Percentiles rank a stretch among this genome's conserved stretches.
These are phyloP conservation scores for Saturnispora silvae DNA, from an alignment of 805 yeast species.

Conservation along the genomic window DNA sequence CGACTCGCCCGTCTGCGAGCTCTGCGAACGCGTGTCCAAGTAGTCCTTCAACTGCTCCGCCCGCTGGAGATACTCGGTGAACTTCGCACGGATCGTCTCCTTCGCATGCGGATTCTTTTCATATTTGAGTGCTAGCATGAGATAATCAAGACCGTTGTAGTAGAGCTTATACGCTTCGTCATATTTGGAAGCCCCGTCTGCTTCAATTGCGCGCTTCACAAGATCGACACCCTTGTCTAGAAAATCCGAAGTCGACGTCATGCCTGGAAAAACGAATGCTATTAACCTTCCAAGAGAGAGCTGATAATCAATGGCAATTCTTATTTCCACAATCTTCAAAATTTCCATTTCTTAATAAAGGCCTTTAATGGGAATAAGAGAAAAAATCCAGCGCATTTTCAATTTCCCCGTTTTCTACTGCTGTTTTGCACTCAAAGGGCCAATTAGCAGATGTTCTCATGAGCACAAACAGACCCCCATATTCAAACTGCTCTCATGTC, in stretches of 20 bases:
- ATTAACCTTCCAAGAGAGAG: too few relatives aligned
- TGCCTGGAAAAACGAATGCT: background rate
- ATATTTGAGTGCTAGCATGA: slow-evolving; percentile 90
- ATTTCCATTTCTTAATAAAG: too few relatives aligned
- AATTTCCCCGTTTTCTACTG: too few relatives aligned
- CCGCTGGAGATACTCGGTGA: slow-evolving; percentile 81
- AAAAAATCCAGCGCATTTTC: too few relatives aligned
- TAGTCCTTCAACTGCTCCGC: slow-evolving; percentile 93
- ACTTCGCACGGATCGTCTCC: slow-evolving; percentile 77
- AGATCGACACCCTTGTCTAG: slow-evolving; percentile 90
- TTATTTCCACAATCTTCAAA: too few relatives aligned
- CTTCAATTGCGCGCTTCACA: slow-evolving; percentile 89
- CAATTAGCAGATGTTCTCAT: too few relatives aligned
- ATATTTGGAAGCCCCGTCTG: slow-evolving; percentile 79
- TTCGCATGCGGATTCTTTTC: slow-evolving; percentile 87
- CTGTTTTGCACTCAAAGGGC: too few relatives aligned
- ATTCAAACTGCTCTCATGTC: too few relatives aligned
- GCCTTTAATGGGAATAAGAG: too few relatives aligned
- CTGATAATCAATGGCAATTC: too few relatives aligned
- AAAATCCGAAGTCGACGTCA: slow-evolving; percentile 46
- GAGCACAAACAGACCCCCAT: too few relatives aligned
- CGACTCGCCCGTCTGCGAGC: slow-evolving; percentile 42
- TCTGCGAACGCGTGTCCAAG: slow-evolving; percentile 50
- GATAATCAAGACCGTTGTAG: slow-evolving; percentile 85
- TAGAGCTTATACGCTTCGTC: slow-evolving; percentile 92